A percentile compares a stretch with the other conserved stretches of the same genome.
These are phyloP conservation scores for Toxicodendron radicans DNA, from an alignment of 345 rosid species.

Conservation along the genomic window DNA sequence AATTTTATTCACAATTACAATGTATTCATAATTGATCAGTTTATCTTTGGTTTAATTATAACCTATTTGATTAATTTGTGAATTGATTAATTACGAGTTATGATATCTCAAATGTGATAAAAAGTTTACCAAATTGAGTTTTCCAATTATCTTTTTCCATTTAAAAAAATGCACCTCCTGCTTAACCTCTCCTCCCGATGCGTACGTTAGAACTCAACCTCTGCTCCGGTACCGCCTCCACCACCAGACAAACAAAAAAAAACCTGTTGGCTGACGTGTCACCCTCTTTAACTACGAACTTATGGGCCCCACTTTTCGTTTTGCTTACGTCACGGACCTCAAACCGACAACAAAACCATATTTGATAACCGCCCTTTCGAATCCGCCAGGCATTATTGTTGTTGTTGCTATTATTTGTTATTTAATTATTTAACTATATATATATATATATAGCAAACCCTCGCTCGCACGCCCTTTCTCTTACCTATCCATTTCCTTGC, in stretches of 20 bases:
- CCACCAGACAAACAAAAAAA: not conserved
- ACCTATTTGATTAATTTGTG: too few species aligned
- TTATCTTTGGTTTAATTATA: too few species aligned
- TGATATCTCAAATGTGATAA: too few species aligned
- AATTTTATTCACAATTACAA: too few species aligned
- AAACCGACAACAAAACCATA: constrained; percentile 18
- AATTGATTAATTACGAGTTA: too few species aligned
- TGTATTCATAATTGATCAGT: too few species aligned
- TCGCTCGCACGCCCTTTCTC: not conserved
- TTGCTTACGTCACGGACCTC: constrained; percentile 27
- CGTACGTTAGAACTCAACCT: not conserved
- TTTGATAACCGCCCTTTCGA: constrained; percentile 18
- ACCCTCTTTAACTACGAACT: not conserved
- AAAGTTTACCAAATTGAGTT: too few species aligned
- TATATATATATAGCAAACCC: not conserved
- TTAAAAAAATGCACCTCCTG: not conserved
- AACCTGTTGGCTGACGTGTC: constrained; percentile 1
- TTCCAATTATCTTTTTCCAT: too few species aligned
- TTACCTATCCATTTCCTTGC: not conserved
- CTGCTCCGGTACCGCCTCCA: not conserved
- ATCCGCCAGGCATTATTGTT: constrained; percentile 27
- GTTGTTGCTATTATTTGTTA: too few species aligned
- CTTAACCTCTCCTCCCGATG: not conserved
- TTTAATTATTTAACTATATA: too few species aligned
- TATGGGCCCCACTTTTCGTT: not conserved